These are phyloP conservation scores for Colletotrichum lupini DNA, from an alignment of 2,329 filamentous ascomycete genomes.

Conservation along the genomic window DNA sequence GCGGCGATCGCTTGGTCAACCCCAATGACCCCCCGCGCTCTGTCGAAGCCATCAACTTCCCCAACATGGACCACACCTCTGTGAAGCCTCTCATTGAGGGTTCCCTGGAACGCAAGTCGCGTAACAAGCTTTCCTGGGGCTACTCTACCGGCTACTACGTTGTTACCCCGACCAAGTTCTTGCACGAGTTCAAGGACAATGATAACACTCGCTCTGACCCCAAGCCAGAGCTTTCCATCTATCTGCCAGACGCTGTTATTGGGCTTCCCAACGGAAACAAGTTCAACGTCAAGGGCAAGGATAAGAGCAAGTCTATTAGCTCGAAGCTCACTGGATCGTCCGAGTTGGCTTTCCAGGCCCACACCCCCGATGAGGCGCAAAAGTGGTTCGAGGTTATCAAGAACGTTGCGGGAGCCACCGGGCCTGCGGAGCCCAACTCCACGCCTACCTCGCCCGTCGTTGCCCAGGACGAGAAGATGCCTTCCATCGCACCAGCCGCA, in stretches of 20 bases:
- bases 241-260: constrained; percentile 88
- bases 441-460: constrained; percentile 44
- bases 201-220: constrained; percentile 79
- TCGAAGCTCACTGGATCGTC: constrained; percentile 83
- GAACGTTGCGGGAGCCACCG: constrained; percentile 65
- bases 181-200: constrained; percentile 97
- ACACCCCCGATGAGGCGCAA: constrained; percentile 81
- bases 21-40: constrained; percentile 79
- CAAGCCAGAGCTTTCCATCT: constrained; percentile 87
- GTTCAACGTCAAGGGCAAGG: constrained; percentile 96
- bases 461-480: constrained; percentile 43
- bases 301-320: constrained; percentile 82
- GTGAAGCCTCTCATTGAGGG: constrained; percentile 90
- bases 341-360: constrained; percentile 89
- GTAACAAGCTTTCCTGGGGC: constrained; percentile 82
- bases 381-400: constrained; percentile 86
- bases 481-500: constrained; percentile 36
- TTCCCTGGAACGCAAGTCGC: constrained; percentile 88
- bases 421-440: constrained; percentile 46
- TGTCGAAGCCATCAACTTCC: constrained; percentile 80
- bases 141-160: constrained; percentile 90
- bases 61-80: constrained; percentile 86
- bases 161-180: constrained; percentile 85
- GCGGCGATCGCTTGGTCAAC: constrained; percentile 79
- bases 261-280: constrained; percentile 79